phyloP scores from a whole-genome alignment of 2,329 filamentous ascomycete genomes.

The Plenodomus lindquistii region DNA sequence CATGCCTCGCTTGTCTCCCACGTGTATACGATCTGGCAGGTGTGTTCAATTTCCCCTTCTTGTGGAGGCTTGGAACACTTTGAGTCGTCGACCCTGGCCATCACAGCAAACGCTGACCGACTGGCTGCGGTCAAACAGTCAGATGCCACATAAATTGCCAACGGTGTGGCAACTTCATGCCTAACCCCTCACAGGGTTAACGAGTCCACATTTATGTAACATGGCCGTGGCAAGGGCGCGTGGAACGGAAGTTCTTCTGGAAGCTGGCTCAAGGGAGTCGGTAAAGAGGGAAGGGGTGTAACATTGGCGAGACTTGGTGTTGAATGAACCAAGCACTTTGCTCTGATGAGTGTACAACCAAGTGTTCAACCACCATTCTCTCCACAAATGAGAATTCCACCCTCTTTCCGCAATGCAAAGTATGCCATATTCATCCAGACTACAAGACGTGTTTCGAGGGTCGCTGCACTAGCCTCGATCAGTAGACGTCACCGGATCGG shows the following conservation, averaged over 20 bases:
- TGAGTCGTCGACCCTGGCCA: neutral
- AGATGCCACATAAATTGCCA: neutral
- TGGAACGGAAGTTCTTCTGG: neutral
- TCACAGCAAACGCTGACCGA: neutral
- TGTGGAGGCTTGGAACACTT: neutral
- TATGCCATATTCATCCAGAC: neutral
- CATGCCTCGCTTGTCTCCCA: neutral
- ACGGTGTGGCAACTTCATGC: neutral
- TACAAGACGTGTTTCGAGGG: constrained; percentile 6
- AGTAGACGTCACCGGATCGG: constrained; percentile 36
- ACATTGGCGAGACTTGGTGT: neutral
- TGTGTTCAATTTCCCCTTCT: neutral
- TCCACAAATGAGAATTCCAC: neutral
- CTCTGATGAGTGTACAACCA: neutral
- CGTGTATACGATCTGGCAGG: neutral
- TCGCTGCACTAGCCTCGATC: constrained; percentile 25
- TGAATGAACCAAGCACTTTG: neutral
- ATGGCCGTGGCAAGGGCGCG: neutral
- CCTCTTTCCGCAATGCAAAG: neutral
- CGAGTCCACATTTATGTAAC: neutral
- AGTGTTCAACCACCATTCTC: neutral
- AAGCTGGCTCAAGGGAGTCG: neutral
- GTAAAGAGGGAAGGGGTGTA: neutral
- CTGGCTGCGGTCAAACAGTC: neutral
- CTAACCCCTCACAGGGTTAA: neutral